Conservation (phyloP, 768 basidiomycete genomes). For the Kwoniella europaea region DNA sequence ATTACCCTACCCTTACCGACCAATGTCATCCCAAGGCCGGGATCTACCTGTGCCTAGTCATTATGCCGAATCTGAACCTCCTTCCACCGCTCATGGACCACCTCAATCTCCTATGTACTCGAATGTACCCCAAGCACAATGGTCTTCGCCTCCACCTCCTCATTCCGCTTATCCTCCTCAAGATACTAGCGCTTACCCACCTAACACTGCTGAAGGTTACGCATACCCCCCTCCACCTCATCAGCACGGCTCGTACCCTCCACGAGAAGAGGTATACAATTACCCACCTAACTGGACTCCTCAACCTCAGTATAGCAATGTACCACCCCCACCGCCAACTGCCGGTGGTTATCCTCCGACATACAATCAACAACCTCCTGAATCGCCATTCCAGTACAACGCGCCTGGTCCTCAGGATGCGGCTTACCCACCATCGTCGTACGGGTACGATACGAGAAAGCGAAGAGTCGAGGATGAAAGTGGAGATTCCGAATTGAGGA, state of each 20-base stretch:
- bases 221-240: constrained; percentile 31
- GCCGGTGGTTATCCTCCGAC: constrained; percentile 22
- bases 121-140: constrained; percentile 29
- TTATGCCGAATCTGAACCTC: constrained; percentile 53
- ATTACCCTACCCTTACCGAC: constrained; percentile 48
- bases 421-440: constrained; percentile 11
- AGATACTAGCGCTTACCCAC: constrained; percentile 34
- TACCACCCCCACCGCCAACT: constrained; percentile 33
- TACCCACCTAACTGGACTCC: constrained; percentile 30
- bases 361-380: constrained; percentile 28
- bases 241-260: constrained; percentile 23
- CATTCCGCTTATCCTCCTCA: constrained; percentile 34
- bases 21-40: constrained; percentile 51
- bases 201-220: constrained; percentile 29
- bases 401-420: constrained; percentile 25
- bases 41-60: constrained; percentile 47
- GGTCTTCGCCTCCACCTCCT: constrained; percentile 48
- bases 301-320: constrained; percentile 23
- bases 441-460: constrained; percentile 37
- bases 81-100: constrained; percentile 49
- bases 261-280: constrained; percentile 28
- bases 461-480: constrained; percentile 36
- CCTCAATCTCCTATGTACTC: constrained; percentile 46
- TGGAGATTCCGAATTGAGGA: constrained; percentile 24
- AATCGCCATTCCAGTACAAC: constrained; percentile 49